These are phyloP conservation scores for Pseudovirgaria hyperparasitica DNA, from an alignment of 2,329 filamentous ascomycete species.

Conservation along the genomic window DNA sequence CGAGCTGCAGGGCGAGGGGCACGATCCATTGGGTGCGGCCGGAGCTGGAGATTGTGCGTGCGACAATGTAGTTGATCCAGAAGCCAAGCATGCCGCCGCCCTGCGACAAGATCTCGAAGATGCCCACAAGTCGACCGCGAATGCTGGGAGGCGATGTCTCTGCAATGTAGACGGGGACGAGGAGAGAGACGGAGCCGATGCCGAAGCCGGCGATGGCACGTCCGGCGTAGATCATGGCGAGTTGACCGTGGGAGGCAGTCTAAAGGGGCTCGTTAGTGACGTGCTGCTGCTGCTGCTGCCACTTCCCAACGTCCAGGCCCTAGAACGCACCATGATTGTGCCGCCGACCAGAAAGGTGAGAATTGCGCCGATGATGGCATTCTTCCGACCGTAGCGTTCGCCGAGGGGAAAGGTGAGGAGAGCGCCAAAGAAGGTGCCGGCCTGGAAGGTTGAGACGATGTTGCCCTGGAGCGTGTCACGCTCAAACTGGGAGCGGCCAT, in stretches of 20 bases:
- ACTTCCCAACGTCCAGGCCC: no score
- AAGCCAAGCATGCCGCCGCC: constrained; percentile 40
- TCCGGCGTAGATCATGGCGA: constrained; percentile 24
- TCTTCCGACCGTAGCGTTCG: constrained; percentile 36
- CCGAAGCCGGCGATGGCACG: constrained; percentile 25
- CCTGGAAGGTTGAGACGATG: constrained; percentile 24
- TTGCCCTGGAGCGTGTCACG: constrained; percentile 27
- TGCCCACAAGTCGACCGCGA: constrained; percentile 50
- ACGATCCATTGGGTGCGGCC: constrained; percentile 48
- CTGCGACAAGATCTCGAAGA: constrained; percentile 56
- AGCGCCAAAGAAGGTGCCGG: constrained; percentile 27
- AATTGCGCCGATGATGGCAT: constrained; percentile 34
- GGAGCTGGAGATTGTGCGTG: constrained; percentile 30
- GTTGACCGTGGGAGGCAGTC: constrained; percentile 21
- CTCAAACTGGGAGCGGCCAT: constrained; percentile 14
- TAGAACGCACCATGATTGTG: constrained; percentile 27
- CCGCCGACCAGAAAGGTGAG: constrained; percentile 30
- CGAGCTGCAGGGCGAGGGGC: constrained; percentile 38
- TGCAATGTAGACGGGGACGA: constrained; percentile 26
- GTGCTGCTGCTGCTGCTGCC: no score
- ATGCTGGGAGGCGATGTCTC: constrained; percentile 45
- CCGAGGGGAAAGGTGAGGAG: constrained; percentile 32
- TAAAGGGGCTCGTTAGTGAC: no score
- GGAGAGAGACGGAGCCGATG: constrained; percentile 24
- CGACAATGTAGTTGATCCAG: constrained; percentile 30